Percentiles rank a stretch among this genome's conserved stretches.
These are phyloP conservation scores for Daldinia sp. DNA, from an alignment of 2,329 filamentous ascomycete species.

Conservation along the genomic window DNA sequence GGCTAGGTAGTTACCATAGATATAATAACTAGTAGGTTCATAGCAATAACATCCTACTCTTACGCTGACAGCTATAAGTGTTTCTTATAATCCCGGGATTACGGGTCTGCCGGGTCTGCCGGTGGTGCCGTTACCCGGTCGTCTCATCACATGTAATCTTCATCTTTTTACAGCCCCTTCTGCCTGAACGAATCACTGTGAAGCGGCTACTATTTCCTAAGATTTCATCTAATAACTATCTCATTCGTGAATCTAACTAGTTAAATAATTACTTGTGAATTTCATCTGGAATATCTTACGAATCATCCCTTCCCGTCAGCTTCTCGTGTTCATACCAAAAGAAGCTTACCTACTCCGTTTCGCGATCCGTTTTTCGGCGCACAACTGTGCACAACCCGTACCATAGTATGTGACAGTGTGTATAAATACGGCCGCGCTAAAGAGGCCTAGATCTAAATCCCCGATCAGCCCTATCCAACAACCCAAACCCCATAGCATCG, in stretches of 20 bases:
- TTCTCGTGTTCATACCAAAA: not conserved
- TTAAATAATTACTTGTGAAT: not conserved
- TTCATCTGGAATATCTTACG: not conserved
- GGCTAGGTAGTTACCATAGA: too few relatives aligned
- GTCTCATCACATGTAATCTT: not conserved
- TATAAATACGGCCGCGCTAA: slow-evolving; percentile 6
- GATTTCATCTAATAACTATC: not conserved
- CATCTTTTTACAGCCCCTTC: not conserved
- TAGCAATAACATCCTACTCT: too few relatives aligned
- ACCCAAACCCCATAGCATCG: slow-evolving; percentile 2
- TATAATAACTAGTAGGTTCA: too few relatives aligned
- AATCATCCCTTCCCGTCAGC: not conserved
- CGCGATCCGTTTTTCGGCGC: not conserved
- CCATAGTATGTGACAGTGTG: not conserved
- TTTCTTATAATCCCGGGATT: too few relatives aligned
- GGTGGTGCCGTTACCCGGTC: not conserved
- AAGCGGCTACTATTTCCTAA: too few relatives aligned
- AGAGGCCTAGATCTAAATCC: not conserved
- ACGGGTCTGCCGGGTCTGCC: too few relatives aligned
- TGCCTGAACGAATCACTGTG: too few relatives aligned
- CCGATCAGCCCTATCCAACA: slow-evolving; percentile 16
- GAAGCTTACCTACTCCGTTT: slow-evolving; percentile 2
- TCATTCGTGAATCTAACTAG: not conserved
- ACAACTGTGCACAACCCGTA: not conserved
- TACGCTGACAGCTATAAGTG: too few relatives aligned